These are phyloP conservation scores for Pythium aristosporum DNA, from an alignment of 352 stramenopile species.

Conservation along the genomic window DNA sequence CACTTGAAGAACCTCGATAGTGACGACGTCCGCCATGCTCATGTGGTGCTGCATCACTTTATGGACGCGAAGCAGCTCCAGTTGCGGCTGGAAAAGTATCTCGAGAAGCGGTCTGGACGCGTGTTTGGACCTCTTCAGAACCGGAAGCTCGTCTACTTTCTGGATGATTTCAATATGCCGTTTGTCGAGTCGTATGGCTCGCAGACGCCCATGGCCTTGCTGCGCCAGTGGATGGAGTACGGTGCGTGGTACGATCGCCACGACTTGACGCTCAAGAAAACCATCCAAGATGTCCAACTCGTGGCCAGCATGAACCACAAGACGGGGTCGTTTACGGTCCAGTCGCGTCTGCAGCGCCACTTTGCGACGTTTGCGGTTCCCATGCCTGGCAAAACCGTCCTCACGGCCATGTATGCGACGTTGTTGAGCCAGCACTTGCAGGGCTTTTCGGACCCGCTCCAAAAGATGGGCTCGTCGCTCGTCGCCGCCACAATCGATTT, in stretches of 20 bases:
- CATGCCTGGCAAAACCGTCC: constrained; percentile 64
- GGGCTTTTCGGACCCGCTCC: constrained; percentile 80
- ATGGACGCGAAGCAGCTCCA: constrained; percentile 85
- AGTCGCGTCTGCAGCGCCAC: constrained; percentile 85
- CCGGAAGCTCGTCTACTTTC: constrained; percentile 84
- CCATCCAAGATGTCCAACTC: constrained; percentile 89
- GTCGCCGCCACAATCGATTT: constrained; percentile 84
- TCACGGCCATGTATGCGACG: constrained; percentile 68
- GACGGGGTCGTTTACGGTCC: constrained; percentile 84
- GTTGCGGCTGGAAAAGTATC: constrained; percentile 64
- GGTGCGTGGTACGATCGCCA: constrained; percentile 88
- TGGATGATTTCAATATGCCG: constrained; percentile 92
- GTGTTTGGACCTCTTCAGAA: constrained; percentile 83
- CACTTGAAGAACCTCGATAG: constrained; percentile 52
- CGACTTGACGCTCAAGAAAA: constrained; percentile 85
- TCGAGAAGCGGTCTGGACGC: constrained; percentile 87
- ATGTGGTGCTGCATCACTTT: constrained; percentile 86
- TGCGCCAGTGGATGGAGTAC: constrained; percentile 93
- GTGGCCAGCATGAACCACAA: constrained; percentile 92
- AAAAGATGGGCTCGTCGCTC: constrained; percentile 57
- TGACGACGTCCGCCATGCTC: constrained; percentile 56
- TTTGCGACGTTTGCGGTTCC: constrained; percentile 81
- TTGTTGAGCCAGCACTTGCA: constrained; percentile 64
- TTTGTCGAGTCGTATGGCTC: constrained; percentile 86
- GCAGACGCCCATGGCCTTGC: constrained; percentile 85